These are phyloP conservation scores for Carex scoparia DNA, from an alignment of 176 grass and related monocot species.

Conservation along the genomic window DNA sequence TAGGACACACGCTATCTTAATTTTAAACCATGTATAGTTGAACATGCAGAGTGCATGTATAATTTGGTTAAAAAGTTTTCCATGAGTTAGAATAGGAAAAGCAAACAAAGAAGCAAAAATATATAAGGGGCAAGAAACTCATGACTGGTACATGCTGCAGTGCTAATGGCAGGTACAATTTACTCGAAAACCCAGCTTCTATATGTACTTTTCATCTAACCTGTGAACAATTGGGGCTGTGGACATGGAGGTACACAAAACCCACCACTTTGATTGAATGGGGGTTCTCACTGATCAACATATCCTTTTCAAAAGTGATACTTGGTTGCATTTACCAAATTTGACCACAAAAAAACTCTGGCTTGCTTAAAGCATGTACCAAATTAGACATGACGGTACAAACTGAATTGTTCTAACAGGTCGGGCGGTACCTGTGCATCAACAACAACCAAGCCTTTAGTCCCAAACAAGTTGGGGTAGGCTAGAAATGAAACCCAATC, in stretches of 20 bases:
- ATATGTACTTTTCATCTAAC: background rate
- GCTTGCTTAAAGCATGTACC: background rate
- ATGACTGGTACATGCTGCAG: background rate
- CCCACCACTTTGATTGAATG: background rate
- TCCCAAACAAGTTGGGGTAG: no score
- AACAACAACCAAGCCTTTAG: no score
- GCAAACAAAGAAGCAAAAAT: background rate
- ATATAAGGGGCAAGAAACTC: background rate
- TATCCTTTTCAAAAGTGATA: background rate
- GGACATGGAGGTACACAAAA: background rate
- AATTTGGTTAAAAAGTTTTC: background rate
- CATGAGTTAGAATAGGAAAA: background rate
- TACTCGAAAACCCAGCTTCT: background rate
- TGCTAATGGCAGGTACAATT: background rate
- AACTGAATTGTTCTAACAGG: background rate
- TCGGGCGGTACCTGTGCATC: background rate
- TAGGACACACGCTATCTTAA: background rate
- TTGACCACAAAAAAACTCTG: no score
- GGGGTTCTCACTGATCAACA: background rate
- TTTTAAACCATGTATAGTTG: background rate
- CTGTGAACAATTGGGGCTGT: background rate
- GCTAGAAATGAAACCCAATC: no score
- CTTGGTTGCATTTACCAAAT: background rate
- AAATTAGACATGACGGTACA: background rate
- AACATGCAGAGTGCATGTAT: background rate